Evolutionary conservation across 129 eudicot species (phyloP).

Genomic region (Centaurea solstitialis): DNA sequence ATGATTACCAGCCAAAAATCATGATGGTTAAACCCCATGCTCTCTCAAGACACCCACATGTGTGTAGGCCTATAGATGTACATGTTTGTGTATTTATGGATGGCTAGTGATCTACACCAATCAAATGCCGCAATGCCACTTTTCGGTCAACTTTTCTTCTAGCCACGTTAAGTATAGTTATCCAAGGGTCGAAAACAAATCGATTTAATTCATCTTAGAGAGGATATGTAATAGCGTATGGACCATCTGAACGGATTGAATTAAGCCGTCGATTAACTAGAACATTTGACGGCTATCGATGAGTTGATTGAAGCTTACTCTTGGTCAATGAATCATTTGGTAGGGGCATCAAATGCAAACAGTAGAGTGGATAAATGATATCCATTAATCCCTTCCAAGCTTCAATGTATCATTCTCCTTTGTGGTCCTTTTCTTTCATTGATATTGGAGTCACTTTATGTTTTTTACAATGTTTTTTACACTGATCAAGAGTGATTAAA

Average conservation of each 20-base stretch:
- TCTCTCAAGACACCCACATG: constrained; percentile 56
- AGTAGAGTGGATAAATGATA: constrained; percentile 25
- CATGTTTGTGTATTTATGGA: constrained; percentile 13
- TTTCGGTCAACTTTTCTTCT: constrained; percentile 26
- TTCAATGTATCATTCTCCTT: constrained; percentile 27
- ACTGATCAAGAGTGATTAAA: constrained; percentile 16
- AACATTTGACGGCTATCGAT: constrained; percentile 19
- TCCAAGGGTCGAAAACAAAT: constrained; percentile 16
- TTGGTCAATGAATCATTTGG: constrained; percentile 32
- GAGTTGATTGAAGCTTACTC: constrained; percentile 38
- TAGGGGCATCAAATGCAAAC: constrained; percentile 30
- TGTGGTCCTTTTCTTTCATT: constrained; percentile 37
- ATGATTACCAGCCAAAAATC: constrained; percentile 36
- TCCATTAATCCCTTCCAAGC: constrained; percentile 5
- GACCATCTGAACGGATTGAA: constrained; percentile 13
- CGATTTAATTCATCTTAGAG: not conserved
- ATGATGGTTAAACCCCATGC: constrained; percentile 54
- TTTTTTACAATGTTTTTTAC: too few species aligned
- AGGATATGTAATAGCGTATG: not conserved
- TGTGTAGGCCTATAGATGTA: constrained; percentile 26
- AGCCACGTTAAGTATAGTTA: constrained; percentile 13
- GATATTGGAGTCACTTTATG: constrained; percentile 21
- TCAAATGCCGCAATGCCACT: constrained; percentile 6
- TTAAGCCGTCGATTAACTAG: constrained; percentile 10
- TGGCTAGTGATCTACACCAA: constrained; percentile 26